These are phyloP conservation scores for Trichoderma aggressivum DNA, from an alignment of 2,329 filamentous ascomycete species.

Conservation along the genomic window DNA sequence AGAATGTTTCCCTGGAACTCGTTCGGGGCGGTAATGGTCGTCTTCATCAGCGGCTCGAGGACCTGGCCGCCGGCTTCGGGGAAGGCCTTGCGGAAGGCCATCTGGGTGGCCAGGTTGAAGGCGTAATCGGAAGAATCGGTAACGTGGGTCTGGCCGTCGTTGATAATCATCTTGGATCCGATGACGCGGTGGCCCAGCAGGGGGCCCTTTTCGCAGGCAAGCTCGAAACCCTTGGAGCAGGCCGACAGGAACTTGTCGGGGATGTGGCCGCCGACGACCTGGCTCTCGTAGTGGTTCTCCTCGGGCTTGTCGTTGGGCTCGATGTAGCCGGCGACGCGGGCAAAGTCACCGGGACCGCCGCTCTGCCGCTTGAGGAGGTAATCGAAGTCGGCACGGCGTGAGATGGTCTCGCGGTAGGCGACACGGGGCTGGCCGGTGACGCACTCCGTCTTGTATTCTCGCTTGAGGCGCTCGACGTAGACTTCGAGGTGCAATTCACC, in stretches of 20 bases:
- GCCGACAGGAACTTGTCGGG: conserved; percentile 94
- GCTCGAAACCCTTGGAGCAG: conserved; percentile 90
- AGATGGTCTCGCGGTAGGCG: conserved; percentile 93
- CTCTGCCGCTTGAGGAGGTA: conserved; percentile 93
- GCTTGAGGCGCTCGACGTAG: conserved; percentile 93
- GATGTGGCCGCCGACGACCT: conserved; percentile 85
- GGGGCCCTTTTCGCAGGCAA: conserved; percentile 79
- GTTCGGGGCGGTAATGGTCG: conserved; percentile 87
- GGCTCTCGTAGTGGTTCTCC: conserved; percentile 79
- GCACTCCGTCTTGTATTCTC: conserved; percentile 96
- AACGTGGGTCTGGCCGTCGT: conserved; percentile 94
- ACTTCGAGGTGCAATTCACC: conserved; percentile 95
- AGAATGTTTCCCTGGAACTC: conserved; percentile 98
- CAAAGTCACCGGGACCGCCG: conserved; percentile 92
- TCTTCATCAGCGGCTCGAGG: conserved; percentile 97
- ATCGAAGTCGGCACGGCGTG: conserved; percentile 77
- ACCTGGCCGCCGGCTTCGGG: conserved; percentile 74
- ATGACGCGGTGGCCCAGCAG: conserved; percentile 91
- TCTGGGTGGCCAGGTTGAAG: conserved; percentile 90
- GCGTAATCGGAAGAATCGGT: conserved; percentile 97
- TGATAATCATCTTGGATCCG: conserved; percentile 84
- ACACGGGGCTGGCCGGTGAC: conserved; percentile 95
- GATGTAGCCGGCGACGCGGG: conserved; percentile 86
- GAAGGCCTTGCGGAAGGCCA: conserved; percentile 96
- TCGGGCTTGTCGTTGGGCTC: conserved; percentile 74